Evolutionary conservation across 129 eudicot species (phyloP), one percentile per base, ranked within the genome.

Genomic region (Flaveria robusta): DNA sequence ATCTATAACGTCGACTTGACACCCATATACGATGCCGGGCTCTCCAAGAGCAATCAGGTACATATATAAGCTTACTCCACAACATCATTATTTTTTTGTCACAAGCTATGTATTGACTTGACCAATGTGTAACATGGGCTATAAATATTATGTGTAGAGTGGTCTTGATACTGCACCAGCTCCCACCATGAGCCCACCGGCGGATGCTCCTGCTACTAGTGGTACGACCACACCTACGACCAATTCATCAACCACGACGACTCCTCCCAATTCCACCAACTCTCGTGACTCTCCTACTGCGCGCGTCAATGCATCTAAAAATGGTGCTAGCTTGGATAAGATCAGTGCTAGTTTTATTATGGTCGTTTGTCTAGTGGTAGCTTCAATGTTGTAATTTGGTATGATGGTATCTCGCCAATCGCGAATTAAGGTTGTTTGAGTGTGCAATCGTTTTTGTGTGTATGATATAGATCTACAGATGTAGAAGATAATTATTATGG

Each of bases 1-100:
- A 84, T 92, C 37, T 92, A 84, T 74, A 88, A 83, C 68, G 89
- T 85, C 8, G 96, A 92, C 62, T 75, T 82, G 22, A 68, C 94
- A 29, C 68, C 85, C 74, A 80, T 78, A 27, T 92, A 90, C 31
- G 98, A 92, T 77, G 79, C 68, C 20, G 92, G 86, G 0, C 90
- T 92, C 51, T 76, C 89, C 12, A 89, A 86, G 78, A 75, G 15
- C 7, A 70, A 76, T 80, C 94, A 88, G 97, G 93, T 85, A 46
- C 65, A 67, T 49, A 45, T 37, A 31, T 31, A n/a, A n/a, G n/a
- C n/a, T n/a, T n/a, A n/a, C n/a, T n/a, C n/a, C n/a, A n/a, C n/a
- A n/a, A n/a, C 7, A 4, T 31, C 0, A 29, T 29, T 43, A 64
- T 31, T 6, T 63, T 14, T 31, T 64, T 3, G 22, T 59, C 23